These are phyloP conservation scores for Phanerochaete carnosa DNA, from an alignment of 768 basidiomycete genomes.

Conservation along the genomic window DNA sequence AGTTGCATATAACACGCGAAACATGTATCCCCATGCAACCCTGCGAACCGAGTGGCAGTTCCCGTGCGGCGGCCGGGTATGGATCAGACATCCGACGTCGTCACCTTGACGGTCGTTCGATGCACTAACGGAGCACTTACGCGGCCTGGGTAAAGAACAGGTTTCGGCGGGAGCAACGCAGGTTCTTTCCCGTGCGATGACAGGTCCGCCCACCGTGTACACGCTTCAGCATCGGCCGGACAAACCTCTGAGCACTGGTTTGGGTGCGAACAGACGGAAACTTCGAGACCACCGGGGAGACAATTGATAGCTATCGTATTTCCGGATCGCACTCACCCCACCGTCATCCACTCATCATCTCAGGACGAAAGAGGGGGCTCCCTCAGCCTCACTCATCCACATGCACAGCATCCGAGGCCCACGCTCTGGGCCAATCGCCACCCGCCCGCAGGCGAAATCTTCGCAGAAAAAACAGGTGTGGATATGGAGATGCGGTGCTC, in stretches of 20 bases:
- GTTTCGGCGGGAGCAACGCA: background rate
- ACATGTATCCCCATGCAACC: constrained; percentile 1
- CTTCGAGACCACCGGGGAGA: background rate
- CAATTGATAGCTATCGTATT: constrained; percentile 1
- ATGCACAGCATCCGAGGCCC: background rate
- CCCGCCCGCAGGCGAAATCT: background rate
- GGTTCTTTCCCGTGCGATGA: background rate
- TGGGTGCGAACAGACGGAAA: background rate
- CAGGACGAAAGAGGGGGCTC: background rate
- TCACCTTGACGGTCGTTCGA: background rate
- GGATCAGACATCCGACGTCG: background rate
- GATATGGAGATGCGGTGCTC: too few relatives aligned
- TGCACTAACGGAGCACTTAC: background rate
- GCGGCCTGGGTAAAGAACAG: background rate
- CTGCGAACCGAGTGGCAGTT: constrained; percentile 13
- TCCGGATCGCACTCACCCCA: background rate
- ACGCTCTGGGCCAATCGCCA: too few relatives aligned
- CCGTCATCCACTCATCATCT: background rate
- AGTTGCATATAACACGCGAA: constrained; percentile 1
- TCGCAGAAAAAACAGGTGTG: background rate
- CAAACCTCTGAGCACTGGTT: background rate
- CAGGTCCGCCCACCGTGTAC: background rate
- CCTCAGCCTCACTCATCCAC: background rate
- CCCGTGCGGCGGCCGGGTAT: constrained; percentile 21
- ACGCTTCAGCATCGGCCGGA: background rate